Percentiles rank a stretch among this genome's conserved stretches.
phyloP scores from a whole-genome alignment of 306 rosid species.

The Senna siamea region DNA sequence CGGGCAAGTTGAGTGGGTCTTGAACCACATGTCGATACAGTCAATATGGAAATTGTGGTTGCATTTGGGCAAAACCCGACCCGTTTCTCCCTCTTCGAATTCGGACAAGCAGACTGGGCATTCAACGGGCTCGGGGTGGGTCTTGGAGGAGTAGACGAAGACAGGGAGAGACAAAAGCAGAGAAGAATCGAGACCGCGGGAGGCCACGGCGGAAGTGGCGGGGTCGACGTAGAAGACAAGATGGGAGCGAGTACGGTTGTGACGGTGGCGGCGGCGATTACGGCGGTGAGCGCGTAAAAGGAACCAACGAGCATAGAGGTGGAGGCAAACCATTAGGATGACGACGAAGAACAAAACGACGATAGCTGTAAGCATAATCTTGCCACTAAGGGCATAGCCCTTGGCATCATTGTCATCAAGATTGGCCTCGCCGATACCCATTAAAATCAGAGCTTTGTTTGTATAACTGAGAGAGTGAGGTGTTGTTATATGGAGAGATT shows the following conservation, averaged over 20 bases:
- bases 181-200: conserved; percentile 66
- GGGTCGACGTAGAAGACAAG: conserved; percentile 51
- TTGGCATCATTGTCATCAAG: not conserved
- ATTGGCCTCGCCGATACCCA: not conserved
- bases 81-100: conserved; percentile 64
- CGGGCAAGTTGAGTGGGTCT: conserved; percentile 82
- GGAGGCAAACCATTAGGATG: conserved; percentile 69
- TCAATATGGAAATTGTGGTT: conserved; percentile 69
- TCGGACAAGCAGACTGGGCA: conserved; percentile 92
- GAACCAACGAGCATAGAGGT: conserved; percentile 84
- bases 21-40: conserved; percentile 95
- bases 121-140: conserved; percentile 49
- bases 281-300: conserved; percentile 70
- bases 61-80: conserved; percentile 78
- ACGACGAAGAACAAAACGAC: conserved; percentile 68
- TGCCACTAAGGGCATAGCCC: conserved; percentile 60
- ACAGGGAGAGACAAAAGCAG: conserved; percentile 63
- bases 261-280: conserved; percentile 25
- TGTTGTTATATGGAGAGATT: not conserved
- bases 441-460: not conserved
- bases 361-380: conserved; percentile 72
- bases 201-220: not conserved
- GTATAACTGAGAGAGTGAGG: too few relatives aligned
- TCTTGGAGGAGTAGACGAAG: conserved; percentile 50
- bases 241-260: conserved; percentile 48